Evolutionary conservation across 257 asterid species (phyloP), one percentile per base, ranked within the genome.

Genomic region (Paraleonurus japonicus): DNA sequence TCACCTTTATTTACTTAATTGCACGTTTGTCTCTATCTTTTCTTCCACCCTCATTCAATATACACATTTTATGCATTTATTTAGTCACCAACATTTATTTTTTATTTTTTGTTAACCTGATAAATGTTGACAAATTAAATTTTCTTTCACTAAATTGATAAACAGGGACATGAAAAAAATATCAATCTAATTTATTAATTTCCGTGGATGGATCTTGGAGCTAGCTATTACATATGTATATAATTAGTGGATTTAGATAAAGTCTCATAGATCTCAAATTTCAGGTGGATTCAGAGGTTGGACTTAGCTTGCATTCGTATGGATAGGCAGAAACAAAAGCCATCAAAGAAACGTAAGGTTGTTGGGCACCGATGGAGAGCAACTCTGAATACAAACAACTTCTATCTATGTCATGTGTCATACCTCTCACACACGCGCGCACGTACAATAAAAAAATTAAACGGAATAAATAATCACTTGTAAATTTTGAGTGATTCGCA

Each of bases 281-380:
- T 86, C 92, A 80, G 92, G 85, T 88, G 83, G 84, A 81, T 81
- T 81, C 82, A 78, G 50, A 41, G 16, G 67, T 61, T 57, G 47
- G 71, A 76, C 58, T 57, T 54, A 15, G 51, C 65, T 55, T 45
- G 47, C 11, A 15, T 47, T 47, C 1, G 54, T 32, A 47, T 47
- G 20, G 3, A n/a, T 23, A 27, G 33, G 26, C 17, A 74, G 35
- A 65, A 65, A 55, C 71, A 54, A 65, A 41, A 35, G 33, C 72
- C 64, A 64, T 24, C 50, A 74, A 65, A 41, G 61, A 47, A 61
- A 57, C 32, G 60, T 48, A 19, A 51, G 23, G 65, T 72, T 50
- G 71, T 51, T 63, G 48, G 45, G 65, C 32, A 32, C 28, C 47
- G 62, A 55, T 23, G 2, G 19, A 33, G 33, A 41, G 47, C 30